Conservation (phyloP, 2,329 filamentous ascomycete species). For the Cladosporium phlei region DNA sequence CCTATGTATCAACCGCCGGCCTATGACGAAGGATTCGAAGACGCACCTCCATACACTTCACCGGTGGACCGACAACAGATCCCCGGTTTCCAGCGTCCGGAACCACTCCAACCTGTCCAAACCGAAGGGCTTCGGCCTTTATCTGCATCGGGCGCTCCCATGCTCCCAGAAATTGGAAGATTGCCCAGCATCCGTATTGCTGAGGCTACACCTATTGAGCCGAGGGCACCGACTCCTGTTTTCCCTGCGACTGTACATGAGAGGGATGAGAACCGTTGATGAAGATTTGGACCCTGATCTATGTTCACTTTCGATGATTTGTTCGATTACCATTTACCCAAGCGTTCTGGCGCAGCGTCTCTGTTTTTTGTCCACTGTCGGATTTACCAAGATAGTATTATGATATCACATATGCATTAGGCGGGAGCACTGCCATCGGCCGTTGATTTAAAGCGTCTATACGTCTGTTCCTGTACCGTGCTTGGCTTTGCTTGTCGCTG, state of each 20-base stretch:
- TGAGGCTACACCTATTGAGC: conserved; percentile 31
- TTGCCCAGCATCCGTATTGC: conserved; percentile 44
- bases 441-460: too few relatives aligned
- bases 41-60: conserved; percentile 47
- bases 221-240: conserved; percentile 4
- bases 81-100: conserved; percentile 13
- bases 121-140: not conserved
- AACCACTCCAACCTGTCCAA: not conserved
- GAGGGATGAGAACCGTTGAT: conserved; percentile 1
- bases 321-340: not conserved
- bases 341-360: conserved; percentile 13
- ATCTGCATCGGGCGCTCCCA: conserved; percentile 21
- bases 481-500: too few relatives aligned
- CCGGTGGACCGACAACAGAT: conserved; percentile 28
- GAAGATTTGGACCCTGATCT: too few relatives aligned
- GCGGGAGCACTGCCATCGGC: too few relatives aligned
- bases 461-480: too few relatives aligned
- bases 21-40: conserved; percentile 37
- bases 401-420: not conserved
- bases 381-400: not conserved
- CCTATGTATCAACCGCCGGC: conserved; percentile 31
- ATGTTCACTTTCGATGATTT: not conserved
- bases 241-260: conserved; percentile 8
- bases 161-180: conserved; percentile 37
- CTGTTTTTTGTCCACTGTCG: not conserved